Conservation (phyloP, 2,329 filamentous ascomycete genomes). For the Fusarium graminum region DNA sequence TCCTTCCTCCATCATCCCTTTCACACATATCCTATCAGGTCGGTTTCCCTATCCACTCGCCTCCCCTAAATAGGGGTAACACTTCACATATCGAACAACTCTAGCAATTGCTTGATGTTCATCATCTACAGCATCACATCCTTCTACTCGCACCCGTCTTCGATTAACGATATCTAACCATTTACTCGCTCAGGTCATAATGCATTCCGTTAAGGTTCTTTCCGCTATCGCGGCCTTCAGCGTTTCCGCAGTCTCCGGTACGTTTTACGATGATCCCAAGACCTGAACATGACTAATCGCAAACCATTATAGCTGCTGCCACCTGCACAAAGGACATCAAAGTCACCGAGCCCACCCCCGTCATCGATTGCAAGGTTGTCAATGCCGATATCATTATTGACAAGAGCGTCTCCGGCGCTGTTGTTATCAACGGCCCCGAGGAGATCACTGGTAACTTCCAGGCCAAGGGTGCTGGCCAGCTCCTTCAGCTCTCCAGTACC, state of each 20-base stretch:
- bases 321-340: slow-evolving; percentile 67
- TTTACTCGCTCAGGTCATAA: slow-evolving; percentile 54
- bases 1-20: slow-evolving; percentile 8
- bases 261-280: slow-evolving; percentile 29
- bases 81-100: slow-evolving; percentile 2
- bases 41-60: slow-evolving; percentile 25
- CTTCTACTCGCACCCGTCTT: slow-evolving; percentile 2
- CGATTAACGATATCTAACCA: slow-evolving; percentile 35
- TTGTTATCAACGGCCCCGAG: slow-evolving; percentile 73
- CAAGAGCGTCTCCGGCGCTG: slow-evolving; percentile 64
- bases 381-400: slow-evolving; percentile 76
- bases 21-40: slow-evolving; percentile 39
- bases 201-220: slow-evolving; percentile 61
- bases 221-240: slow-evolving; percentile 61
- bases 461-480: slow-evolving; percentile 68
- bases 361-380: slow-evolving; percentile 76
- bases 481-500: slow-evolving; percentile 73
- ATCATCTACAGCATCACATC: slow-evolving; percentile 29
- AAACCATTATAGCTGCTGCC: slow-evolving; percentile 49
- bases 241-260: slow-evolving; percentile 59
- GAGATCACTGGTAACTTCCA: slow-evolving; percentile 70
- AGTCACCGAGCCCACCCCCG: slow-evolving; percentile 72
- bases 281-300: slow-evolving; percentile 9
- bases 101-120: neutral
- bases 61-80: slow-evolving; percentile 13